Conservation (phyloP, 176 grass and related monocot genomes). For the Aegilops tauschii region DNA sequence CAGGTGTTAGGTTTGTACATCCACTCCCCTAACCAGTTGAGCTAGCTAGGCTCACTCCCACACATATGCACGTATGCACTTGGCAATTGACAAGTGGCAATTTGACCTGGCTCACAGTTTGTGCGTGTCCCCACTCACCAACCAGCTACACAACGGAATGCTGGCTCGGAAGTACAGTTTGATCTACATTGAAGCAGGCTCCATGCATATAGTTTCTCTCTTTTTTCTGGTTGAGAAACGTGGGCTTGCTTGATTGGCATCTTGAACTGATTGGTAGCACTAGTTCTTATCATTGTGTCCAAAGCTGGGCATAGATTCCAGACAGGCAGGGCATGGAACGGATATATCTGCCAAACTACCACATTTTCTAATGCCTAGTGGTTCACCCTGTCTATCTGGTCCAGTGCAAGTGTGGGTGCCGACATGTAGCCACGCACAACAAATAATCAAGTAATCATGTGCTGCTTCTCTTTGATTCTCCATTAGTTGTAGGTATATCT, state of each 20-base stretch:
- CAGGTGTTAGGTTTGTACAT: no score
- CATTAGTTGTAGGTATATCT: no score
- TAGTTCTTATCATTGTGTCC: neutral
- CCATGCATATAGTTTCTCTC: neutral
- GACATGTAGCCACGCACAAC: neutral
- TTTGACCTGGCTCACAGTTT: no score
- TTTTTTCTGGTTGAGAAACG: no score
- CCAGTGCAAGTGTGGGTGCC: neutral
- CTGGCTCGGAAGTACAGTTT: neutral
- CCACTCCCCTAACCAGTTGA: no score
- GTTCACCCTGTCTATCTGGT: neutral
- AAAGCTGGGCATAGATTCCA: neutral
- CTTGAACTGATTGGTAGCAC: neutral
- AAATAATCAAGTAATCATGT: neutral
- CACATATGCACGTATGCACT: no score
- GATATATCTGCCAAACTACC: neutral
- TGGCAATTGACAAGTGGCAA: no score
- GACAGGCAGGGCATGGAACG: neutral
- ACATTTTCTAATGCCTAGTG: neutral
- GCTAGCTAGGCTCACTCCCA: no score
- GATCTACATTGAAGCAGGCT: neutral
- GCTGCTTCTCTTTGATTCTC: neutral
- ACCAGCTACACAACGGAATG: neutral
- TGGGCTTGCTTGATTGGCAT: neutral
- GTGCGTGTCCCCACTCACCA: neutral